Base-by-base conservation (phyloP, 108 stramenopile species). In the Fistulifera solaris region DNA sequence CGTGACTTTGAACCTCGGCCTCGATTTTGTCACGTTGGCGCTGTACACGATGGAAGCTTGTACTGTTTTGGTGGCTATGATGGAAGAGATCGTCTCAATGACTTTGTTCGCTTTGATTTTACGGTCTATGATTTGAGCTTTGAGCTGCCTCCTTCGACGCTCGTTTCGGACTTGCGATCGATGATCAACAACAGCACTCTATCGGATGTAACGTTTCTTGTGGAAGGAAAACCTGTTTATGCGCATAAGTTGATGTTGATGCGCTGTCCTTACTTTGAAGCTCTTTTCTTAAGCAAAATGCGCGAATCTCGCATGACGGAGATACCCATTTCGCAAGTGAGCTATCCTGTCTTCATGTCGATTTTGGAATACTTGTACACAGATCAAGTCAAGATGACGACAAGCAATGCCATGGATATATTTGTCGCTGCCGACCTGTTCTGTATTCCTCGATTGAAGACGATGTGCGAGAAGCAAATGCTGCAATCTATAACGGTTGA, bases 21-120 rank as follows among this genome's bases (percentile, higher is more conserved):
- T 68, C 73, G 96, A 10, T 98, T 98, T 63, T 98, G 96, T 61
- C 96, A 98, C 58, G 94, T 93, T 1, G 94, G 72, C 0, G 78
- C 75, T 23, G 80, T 83, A 8, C 57, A 31, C 27, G 5, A n/a
- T 28, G 77, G 80, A 45, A 64, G 77, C 14, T 63, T 98, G 52
- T 94, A 81, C 59, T 65, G 94, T 14, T 96, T 95, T 66, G 98
- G 98, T 22, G 98, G 98, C 0, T 98, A 98, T 58, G 93, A 95
- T 62, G 96, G 98, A 3, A 58, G 81, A 3, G 77, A 77, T 58
- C 73, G 97, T 13, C 81, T 98, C 21, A 95, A 96, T 64, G 97
- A 98, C 50, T 95, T 96, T 56, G 67, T 94, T 27, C 75, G 86
- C 13, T 81, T 81, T 54, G 80, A 78, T 25, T 80, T 84, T 65